Evolutionary conservation across 2,329 filamentous ascomycete species (phyloP).

Genomic region (Hypoxylon sp.): DNA sequence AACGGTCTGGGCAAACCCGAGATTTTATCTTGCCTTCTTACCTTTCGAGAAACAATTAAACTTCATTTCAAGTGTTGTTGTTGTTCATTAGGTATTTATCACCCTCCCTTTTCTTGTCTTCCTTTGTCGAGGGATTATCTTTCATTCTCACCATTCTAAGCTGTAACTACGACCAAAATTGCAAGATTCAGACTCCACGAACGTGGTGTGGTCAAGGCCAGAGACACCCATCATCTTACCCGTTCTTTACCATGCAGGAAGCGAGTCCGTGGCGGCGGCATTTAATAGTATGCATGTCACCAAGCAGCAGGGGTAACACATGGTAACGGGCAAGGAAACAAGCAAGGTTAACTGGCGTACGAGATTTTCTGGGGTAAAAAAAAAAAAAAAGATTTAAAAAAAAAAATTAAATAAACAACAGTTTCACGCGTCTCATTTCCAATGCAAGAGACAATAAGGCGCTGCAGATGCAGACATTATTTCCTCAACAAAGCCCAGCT

Average conservation of each 20-base stretch:
- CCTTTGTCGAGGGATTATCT: neutral
- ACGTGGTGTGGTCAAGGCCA: constrained; percentile 7
- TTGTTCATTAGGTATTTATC: neutral
- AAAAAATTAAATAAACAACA: no score
- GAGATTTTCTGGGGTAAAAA: constrained; percentile 43
- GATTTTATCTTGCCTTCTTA: constrained; percentile 1
- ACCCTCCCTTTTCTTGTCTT: neutral
- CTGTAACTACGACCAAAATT: neutral
- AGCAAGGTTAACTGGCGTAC: constrained; percentile 35
- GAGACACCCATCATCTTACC: constrained; percentile 8
- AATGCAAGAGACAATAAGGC: constrained; percentile 17
- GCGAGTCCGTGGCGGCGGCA: constrained; percentile 38
- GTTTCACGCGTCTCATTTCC: constrained; percentile 17
- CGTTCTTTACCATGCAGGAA: constrained; percentile 44
- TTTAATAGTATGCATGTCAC: constrained; percentile 49
- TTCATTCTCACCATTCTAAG: constrained; percentile 5
- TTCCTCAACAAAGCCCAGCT: neutral
- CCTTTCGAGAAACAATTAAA: neutral
- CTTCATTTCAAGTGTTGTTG: neutral
- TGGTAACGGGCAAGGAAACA: constrained; percentile 49
- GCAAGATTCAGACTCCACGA: constrained; percentile 7
- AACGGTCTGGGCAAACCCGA: constrained; percentile 43
- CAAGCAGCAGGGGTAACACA: constrained; percentile 53
- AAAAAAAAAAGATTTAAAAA: neutral
- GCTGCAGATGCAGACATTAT: constrained; percentile 15